Percentiles rank a stretch among this genome's conserved stretches.
Conservation (phyloP, 306 rosid genomes). For the Rosa multiflora region DNA sequence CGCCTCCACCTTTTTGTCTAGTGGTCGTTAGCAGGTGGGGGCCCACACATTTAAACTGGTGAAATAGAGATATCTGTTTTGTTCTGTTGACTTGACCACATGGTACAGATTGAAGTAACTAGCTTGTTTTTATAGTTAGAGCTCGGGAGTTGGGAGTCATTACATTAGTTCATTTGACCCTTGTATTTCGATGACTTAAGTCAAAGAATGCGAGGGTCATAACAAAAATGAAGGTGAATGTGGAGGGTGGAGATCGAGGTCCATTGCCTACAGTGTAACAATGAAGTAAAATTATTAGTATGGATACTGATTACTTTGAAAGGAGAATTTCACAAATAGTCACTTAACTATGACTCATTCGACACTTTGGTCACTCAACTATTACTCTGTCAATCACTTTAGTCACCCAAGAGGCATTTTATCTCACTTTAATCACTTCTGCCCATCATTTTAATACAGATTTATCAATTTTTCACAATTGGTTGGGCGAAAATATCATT, state of each 20-base stretch:
- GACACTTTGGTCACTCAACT: no score
- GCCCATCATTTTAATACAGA: no score
- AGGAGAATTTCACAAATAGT: no score
- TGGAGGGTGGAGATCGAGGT: slow-evolving; percentile 47
- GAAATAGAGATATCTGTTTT: background rate
- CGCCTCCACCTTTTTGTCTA: background rate
- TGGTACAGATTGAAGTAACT: background rate
- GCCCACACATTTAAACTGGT: background rate
- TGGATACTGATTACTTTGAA: background rate
- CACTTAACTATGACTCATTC: no score
- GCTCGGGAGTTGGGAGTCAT: background rate
- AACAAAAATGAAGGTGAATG: slow-evolving; percentile 51
- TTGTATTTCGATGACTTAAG: background rate
- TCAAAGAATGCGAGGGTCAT: slow-evolving; percentile 25
- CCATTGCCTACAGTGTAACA: slow-evolving; percentile 48
- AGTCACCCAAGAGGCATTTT: no score
- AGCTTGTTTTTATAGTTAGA: background rate
- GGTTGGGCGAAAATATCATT: no score
- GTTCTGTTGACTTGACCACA: background rate
- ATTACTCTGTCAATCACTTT: no score
- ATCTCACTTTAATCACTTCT: no score
- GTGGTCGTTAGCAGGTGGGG: background rate
- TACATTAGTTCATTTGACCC: background rate
- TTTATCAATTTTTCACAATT: no score
- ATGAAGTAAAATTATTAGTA: slow-evolving; percentile 24